These are phyloP conservation scores for Anisodus tanguticus DNA, from an alignment of 257 asterid species.

Conservation along the genomic window DNA sequence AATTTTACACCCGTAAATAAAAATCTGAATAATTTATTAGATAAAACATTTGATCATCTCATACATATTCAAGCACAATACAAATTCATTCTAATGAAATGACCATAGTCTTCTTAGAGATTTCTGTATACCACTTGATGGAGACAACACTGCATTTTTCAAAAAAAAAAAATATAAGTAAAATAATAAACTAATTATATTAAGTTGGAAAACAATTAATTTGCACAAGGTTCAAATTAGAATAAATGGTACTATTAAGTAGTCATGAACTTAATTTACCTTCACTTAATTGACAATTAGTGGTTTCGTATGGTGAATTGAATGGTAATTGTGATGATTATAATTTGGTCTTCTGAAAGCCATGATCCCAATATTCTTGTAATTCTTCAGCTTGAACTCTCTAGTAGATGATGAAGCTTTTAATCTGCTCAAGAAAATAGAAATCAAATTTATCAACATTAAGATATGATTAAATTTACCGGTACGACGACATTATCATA, in stretches of 20 bases:
- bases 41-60: neutral
- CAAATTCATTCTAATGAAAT: neutral
- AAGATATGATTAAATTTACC: neutral
- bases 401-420: neutral
- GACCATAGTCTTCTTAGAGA: neutral
- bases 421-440: neutral
- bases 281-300: constrained; percentile 16
- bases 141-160: neutral
- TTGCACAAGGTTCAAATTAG: neutral
- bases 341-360: neutral
- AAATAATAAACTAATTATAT: neutral
- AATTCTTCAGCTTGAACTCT: neutral
- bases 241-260: neutral
- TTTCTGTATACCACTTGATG: neutral
- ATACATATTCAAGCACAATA: neutral
- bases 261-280: neutral
- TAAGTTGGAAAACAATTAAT: neutral
- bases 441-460: neutral
- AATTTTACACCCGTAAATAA: neutral
- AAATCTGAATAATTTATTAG: neutral
- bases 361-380: constrained; percentile 2
- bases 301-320: neutral
- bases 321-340: neutral
- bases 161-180: constrained; percentile 1
- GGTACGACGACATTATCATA: neutral